These are phyloP conservation scores for Apiospora marii DNA, from an alignment of 2,329 filamentous ascomycete genomes.

Conservation along the genomic window DNA sequence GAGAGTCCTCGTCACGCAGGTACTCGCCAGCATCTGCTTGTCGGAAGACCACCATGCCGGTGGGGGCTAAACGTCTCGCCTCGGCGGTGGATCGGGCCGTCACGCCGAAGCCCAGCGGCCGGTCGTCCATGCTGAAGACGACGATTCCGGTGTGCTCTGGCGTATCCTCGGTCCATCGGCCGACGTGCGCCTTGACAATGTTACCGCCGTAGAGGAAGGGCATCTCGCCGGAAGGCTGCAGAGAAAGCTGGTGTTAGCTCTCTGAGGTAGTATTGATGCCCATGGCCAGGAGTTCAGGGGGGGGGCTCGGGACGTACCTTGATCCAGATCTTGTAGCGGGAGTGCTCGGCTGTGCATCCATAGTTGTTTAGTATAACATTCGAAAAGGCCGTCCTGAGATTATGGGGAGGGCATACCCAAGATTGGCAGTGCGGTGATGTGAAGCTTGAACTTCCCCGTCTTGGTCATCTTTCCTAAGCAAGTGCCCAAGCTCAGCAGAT, in stretches of 20 bases:
- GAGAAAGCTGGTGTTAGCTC: background rate
- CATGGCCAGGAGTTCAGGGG: background rate
- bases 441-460: slow-evolving; percentile 92
- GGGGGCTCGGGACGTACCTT: slow-evolving; percentile 44
- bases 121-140: slow-evolving; percentile 91
- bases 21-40: slow-evolving; percentile 97
- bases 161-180: slow-evolving; percentile 41
- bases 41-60: slow-evolving; percentile 85
- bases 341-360: slow-evolving; percentile 68
- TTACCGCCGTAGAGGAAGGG: slow-evolving; percentile 96
- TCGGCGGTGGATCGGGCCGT: slow-evolving; percentile 89
- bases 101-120: slow-evolving; percentile 90
- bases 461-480: slow-evolving; percentile 96
- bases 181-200: slow-evolving; percentile 68
- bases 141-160: slow-evolving; percentile 93
- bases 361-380: background rate
- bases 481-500: slow-evolving; percentile 85
- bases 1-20: slow-evolving; percentile 79
- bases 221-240: slow-evolving; percentile 89
- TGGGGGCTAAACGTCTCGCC: slow-evolving; percentile 85
- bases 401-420: slow-evolving; percentile 66
- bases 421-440: slow-evolving; percentile 87
- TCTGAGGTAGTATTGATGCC: background rate
- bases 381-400: too few species aligned
- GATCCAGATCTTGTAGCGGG: slow-evolving; percentile 96